Evolutionary conservation across 805 yeast species (phyloP), one percentile per base, ranked within the genome.

Genomic region (Myxozyma neglecta): DNA sequence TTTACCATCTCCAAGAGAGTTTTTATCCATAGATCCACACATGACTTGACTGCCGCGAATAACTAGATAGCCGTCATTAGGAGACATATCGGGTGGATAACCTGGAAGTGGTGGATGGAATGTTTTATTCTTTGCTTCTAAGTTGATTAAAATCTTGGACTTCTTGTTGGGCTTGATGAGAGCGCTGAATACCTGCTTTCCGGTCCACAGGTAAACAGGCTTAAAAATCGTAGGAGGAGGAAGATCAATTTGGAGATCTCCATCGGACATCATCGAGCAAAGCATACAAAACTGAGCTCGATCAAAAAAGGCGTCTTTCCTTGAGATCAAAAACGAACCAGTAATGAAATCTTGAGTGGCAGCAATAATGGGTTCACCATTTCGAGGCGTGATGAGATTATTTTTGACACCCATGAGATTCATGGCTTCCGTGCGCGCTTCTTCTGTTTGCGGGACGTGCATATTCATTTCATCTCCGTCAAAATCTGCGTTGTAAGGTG

Each of bases 391-490:
- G 69, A 94, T 81, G 66, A 94, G 79, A 73, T 94, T 94, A 72
- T 92, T 89, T 71, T 94, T 94, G 46, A 94, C 99, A 57, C 98
- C 99, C 99, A 94, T 94, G 72, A 94, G 81, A 71, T 89, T 89
- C 76, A 93, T 90, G n/a, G 99, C 99, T 75, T 94, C 99, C 0
- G 98, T 96, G 67, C 99, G 80, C 0, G 99, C 98, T 76, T 94
- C 99, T 76, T 94, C 98, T 1, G 98, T 94, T 75, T 94, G 99
- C 1, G 99, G 99, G 50, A 94, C 99, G 73, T 94, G 99, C 72
- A 94, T 80, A 75, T 94, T 94, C 99, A 94, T 94, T 76, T 94
- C 99, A 77, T 94, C 99, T 77, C 99, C 99, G 76, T 94, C 99
- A 74, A 94, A 94, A 83, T 94, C 99, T 44, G 99, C 99, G 75